These are phyloP conservation scores for Beauveria sp. DNA, from an alignment of 2,329 filamentous ascomycete genomes.

Conservation along the genomic window DNA sequence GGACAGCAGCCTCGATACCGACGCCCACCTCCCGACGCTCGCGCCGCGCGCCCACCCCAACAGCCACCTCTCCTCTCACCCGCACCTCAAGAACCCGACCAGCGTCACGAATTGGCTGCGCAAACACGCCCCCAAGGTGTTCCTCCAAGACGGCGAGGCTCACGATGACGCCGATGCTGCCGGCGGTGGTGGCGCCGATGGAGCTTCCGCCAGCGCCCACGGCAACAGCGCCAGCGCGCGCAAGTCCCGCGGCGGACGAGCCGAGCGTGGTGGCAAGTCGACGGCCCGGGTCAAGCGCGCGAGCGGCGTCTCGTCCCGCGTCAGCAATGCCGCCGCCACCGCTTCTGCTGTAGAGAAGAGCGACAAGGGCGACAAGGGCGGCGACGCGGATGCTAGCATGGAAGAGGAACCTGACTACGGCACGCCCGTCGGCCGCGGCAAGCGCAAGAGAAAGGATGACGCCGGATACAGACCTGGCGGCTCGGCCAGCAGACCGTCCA, in stretches of 20 bases:
- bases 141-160: conserved; percentile 66
- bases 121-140: conserved; percentile 74
- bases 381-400: conserved; percentile 29
- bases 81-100: conserved; percentile 61
- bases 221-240: conserved; percentile 21
- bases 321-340: conserved; percentile 22
- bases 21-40: conserved; percentile 39
- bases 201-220: not conserved
- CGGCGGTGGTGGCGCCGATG: conserved; percentile 25
- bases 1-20: conserved; percentile 40
- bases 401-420: conserved; percentile 31
- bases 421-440: conserved; percentile 29
- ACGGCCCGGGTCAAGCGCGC: conserved; percentile 31
- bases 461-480: conserved; percentile 51
- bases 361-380: conserved; percentile 13
- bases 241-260: conserved; percentile 28
- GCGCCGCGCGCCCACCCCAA: conserved; percentile 39
- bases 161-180: conserved; percentile 20
- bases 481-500: conserved; percentile 43
- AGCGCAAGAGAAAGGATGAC: conserved; percentile 53
- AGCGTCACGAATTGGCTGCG: conserved; percentile 95
- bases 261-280: conserved; percentile 31
- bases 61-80: conserved; percentile 29
- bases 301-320: conserved; percentile 17
- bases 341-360: conserved; percentile 17